phyloP scores from a whole-genome alignment of 2,329 filamentous ascomycete species.

The Metarhizium brunneum region DNA sequence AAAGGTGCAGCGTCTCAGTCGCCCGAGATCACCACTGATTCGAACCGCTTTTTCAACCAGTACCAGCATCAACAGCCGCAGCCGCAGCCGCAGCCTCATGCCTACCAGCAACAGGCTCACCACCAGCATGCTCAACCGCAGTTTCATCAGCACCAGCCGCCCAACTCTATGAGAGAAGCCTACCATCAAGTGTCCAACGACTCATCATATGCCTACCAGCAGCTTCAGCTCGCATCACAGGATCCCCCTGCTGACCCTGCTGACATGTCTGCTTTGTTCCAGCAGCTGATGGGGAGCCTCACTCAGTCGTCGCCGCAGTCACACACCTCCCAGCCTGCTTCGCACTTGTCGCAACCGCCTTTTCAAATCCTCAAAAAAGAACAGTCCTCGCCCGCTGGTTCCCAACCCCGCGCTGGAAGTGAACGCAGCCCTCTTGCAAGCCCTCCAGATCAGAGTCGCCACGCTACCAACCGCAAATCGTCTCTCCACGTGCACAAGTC shows the following conservation, averaged over 20 bases:
- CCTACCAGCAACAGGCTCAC: constrained; percentile 16
- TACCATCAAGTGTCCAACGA: constrained; percentile 12
- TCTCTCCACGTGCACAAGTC: constrained; percentile 20
- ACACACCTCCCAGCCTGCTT: constrained; percentile 23
- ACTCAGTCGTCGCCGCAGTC: constrained; percentile 31
- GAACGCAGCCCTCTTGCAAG: constrained; percentile 35
- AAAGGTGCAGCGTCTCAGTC: constrained; percentile 37
- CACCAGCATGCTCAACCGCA: constrained; percentile 6
- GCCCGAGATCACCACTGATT: constrained; percentile 19
- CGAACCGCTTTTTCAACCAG: constrained; percentile 18
- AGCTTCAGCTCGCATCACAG: constrained; percentile 15
- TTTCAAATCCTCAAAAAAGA: constrained; percentile 45
- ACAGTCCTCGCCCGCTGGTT: constrained; percentile 27
- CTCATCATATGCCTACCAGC: constrained; percentile 7
- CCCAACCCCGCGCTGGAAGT: constrained; percentile 27
- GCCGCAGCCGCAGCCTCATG: constrained; percentile 9
- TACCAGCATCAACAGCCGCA: constrained; percentile 19
- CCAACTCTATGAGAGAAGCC: constrained; percentile 17
- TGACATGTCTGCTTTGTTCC: constrained; percentile 26
- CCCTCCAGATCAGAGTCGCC: constrained; percentile 33
- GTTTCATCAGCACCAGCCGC: constrained; percentile 15
- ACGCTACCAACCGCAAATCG: constrained; percentile 25
- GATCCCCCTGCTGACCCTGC: constrained; percentile 27
- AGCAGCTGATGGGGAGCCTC: constrained; percentile 28
- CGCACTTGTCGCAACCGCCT: constrained; percentile 22